Evolutionary conservation across 805 yeast genomes (phyloP), one percentile per base, ranked within the genome.

Genomic region (Blastobotrys robertii): DNA sequence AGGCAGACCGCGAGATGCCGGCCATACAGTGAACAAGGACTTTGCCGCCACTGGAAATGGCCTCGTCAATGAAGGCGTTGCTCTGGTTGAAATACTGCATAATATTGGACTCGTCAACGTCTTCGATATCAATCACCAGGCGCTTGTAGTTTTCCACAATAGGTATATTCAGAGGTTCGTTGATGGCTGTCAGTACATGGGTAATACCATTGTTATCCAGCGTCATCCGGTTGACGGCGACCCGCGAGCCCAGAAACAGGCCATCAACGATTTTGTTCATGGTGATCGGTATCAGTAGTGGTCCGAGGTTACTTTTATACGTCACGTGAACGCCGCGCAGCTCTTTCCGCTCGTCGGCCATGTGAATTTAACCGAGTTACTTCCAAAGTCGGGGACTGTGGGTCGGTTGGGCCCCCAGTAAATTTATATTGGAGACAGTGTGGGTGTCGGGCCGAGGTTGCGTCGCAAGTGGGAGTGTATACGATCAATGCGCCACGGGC

Each of bases 1-100:
- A 79, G 0, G 84, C 90, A 4, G 95, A 84, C 50, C 98, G 70
- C 1, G 96, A 86, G 25, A 85, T 84, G 1, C 98, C 98, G 25
- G 95, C 97, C 46, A 90, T 84, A 60, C 72, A 67, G 44, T 67
- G 72, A n/a, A 67, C 67, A 5, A 67, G 54, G 3, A 66, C 60
- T 8, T 57, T 53, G 7, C 53, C 60, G 30, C 60, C 60, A 11
- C 38, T 41, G 13, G 44, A 12, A 22, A 52, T 64, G 0, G 85
- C 86, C 2, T 62, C 55, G 38, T 79, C 81, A 2, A 90, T 81
- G 58, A 84, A 86, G 8, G 62, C 62, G 51, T 81, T 81, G 1
- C 82, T 67, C 37, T 70, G 71, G n/a, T 72, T 70, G 41, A 90
- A 70, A 48, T 72, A 67, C 46, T 74, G 72, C 42, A 88, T 56